Conservation (phyloP, 2,329 filamentous ascomycete genomes). For the Stachybotrys chartarum region DNA sequence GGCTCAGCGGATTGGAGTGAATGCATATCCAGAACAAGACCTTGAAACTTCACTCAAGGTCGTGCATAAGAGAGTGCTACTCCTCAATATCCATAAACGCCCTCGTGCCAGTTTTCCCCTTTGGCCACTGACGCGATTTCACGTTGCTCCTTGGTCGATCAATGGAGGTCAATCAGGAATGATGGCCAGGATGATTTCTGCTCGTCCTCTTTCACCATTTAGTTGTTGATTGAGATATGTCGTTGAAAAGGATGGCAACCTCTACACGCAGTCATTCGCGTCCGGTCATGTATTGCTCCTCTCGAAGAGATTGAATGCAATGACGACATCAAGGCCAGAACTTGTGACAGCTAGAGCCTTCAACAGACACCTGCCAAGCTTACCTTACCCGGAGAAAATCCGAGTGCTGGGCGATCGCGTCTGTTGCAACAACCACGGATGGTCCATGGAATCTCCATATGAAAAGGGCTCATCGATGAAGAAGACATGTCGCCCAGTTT, state of each 20-base stretch:
- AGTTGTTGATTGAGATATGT: neutral
- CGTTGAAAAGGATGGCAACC: neutral
- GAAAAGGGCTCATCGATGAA: too few species aligned
- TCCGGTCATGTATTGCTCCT: too few species aligned
- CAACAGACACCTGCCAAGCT: too few species aligned
- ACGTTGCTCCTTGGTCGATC: constrained; percentile 25
- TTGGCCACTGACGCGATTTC: constrained; percentile 17
- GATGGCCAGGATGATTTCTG: neutral
- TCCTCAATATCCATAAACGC: constrained; percentile 29
- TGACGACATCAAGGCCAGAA: too few species aligned
- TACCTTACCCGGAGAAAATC: too few species aligned
- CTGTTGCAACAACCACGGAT: too few species aligned
- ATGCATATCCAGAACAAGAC: constrained; percentile 19
- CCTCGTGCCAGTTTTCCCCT: constrained; percentile 29
- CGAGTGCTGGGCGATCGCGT: too few species aligned
- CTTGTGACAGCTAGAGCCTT: too few species aligned
- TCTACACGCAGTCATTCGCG: too few species aligned
- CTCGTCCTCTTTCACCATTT: neutral
- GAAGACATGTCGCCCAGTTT: too few species aligned
- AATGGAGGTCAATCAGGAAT: neutral
- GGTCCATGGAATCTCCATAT: too few species aligned
- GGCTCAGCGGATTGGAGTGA: constrained; percentile 24
- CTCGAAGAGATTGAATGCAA: too few species aligned
- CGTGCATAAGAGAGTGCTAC: constrained; percentile 35
- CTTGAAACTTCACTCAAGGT: constrained; percentile 40